These are phyloP conservation scores for Fusarium bulbicola DNA, from an alignment of 2,329 filamentous ascomycete genomes.

Conservation along the genomic window DNA sequence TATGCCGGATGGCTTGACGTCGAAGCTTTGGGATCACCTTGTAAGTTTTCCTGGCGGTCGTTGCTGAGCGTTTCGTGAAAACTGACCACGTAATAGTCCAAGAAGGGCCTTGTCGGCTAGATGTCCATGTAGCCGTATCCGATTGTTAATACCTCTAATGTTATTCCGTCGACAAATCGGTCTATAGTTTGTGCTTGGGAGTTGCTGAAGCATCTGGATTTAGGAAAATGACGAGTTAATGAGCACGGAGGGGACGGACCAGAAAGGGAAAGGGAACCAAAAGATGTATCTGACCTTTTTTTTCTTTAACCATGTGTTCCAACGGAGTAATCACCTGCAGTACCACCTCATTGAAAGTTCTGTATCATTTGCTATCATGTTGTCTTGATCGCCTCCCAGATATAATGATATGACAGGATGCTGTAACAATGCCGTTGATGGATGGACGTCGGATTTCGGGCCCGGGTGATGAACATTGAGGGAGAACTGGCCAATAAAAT, in stretches of 20 bases:
- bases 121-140: slow-evolving; percentile 9
- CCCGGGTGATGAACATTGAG: neutral
- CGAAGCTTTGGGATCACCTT: slow-evolving; percentile 93
- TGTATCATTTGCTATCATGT: slow-evolving; percentile 1
- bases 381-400: neutral
- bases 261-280: slow-evolving; percentile 13
- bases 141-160: slow-evolving; percentile 32
- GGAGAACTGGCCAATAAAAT: slow-evolving; percentile 20
- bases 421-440: neutral
- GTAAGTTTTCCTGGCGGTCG: slow-evolving; percentile 48
- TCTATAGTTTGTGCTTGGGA: slow-evolving; percentile 33
- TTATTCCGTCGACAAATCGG: slow-evolving; percentile 27
- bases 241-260: slow-evolving; percentile 14
- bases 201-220: slow-evolving; percentile 31
- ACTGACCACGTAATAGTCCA: slow-evolving; percentile 44
- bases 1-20: slow-evolving; percentile 87
- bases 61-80: neutral
- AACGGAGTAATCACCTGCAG: neutral
- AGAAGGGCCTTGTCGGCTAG: slow-evolving; percentile 54
- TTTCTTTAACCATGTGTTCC: neutral
- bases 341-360: neutral
- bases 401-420: neutral
- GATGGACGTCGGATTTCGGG: slow-evolving; percentile 11
- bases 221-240: slow-evolving; percentile 39
- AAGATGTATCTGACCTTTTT: slow-evolving; percentile 21